These are phyloP conservation scores for Medicago ruthenica DNA, from an alignment of 306 rosid genomes.

Conservation along the genomic window DNA sequence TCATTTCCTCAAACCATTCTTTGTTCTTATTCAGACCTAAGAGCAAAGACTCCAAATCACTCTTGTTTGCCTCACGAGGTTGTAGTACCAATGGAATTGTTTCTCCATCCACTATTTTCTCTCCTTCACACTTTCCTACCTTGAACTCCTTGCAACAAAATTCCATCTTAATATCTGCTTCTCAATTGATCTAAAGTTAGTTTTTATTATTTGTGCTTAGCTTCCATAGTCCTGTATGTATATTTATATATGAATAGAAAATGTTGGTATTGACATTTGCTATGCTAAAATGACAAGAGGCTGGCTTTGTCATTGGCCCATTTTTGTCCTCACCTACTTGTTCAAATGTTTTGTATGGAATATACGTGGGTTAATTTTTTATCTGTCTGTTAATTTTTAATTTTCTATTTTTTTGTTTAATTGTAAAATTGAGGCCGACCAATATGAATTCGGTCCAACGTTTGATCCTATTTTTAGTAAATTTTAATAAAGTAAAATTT, in stretches of 20 bases:
- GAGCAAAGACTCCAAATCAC: slow-evolving; percentile 55
- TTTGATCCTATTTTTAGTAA: no score
- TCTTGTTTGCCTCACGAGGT: slow-evolving; percentile 53
- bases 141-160: slow-evolving; percentile 62
- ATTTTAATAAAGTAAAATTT: no score
- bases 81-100: slow-evolving; percentile 69
- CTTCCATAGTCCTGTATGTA: neutral
- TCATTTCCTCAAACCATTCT: slow-evolving; percentile 79
- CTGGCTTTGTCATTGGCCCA: slow-evolving; percentile 25
- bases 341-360: slow-evolving; percentile 4
- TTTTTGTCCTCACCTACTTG: slow-evolving; percentile 24
- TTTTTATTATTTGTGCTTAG: slow-evolving; percentile 24
- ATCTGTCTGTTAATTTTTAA: neutral
- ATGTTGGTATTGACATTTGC: slow-evolving; percentile 36
- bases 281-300: slow-evolving; percentile 37
- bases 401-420: no score
- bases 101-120: slow-evolving; percentile 78
- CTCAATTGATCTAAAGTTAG: no score
- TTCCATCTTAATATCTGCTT: slow-evolving; percentile 48
- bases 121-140: slow-evolving; percentile 76
- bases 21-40: slow-evolving; percentile 53
- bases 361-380: neutral
- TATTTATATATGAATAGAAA: slow-evolving; percentile 8
- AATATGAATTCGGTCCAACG: no score
- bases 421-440: no score